Evolutionary conservation across 108 stramenopile species (phyloP).

Genomic region (Cyclotella choctawhatcheeana): DNA sequence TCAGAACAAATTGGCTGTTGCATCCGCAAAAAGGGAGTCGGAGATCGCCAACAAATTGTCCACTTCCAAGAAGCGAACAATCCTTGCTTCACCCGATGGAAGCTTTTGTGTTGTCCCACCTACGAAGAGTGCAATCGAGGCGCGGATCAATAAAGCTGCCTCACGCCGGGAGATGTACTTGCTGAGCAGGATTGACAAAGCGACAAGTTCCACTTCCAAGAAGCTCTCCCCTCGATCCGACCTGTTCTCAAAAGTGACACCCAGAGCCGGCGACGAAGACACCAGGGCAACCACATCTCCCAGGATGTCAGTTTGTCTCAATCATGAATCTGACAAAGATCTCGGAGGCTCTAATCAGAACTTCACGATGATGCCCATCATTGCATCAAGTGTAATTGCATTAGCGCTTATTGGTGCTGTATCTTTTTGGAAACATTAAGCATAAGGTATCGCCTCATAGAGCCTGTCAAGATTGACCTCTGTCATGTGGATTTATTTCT

Average conservation of each 20-base stretch:
- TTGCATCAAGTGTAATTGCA: constrained; percentile 6
- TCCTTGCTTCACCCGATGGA: too few species aligned
- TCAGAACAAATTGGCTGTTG: constrained; percentile 1
- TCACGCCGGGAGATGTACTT: constrained; percentile 24
- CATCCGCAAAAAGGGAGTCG: constrained; percentile 4
- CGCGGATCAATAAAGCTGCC: constrained; percentile 23
- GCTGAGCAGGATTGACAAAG: constrained; percentile 19
- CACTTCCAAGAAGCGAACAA: constrained; percentile 21
- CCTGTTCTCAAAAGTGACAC: constrained; percentile 25
- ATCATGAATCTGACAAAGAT: neutral
- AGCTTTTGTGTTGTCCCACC: constrained; percentile 16
- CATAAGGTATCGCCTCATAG: too few species aligned
- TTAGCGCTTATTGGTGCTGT: neutral
- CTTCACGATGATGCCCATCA: constrained; percentile 15
- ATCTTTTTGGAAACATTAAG: constrained; percentile 15
- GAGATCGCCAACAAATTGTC: constrained; percentile 3
- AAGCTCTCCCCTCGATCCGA: constrained; percentile 2
- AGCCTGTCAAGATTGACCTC: too few species aligned
- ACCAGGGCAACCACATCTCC: constrained; percentile 3
- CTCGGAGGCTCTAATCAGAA: neutral
- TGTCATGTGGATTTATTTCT: neutral
- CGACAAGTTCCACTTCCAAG: neutral
- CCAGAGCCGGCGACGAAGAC: neutral
- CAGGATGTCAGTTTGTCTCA: constrained; percentile 19
- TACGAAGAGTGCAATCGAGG: constrained; percentile 16